phyloP scores from a whole-genome alignment of 768 basidiomycete species.

The Kwoniella dejecticola region DNA sequence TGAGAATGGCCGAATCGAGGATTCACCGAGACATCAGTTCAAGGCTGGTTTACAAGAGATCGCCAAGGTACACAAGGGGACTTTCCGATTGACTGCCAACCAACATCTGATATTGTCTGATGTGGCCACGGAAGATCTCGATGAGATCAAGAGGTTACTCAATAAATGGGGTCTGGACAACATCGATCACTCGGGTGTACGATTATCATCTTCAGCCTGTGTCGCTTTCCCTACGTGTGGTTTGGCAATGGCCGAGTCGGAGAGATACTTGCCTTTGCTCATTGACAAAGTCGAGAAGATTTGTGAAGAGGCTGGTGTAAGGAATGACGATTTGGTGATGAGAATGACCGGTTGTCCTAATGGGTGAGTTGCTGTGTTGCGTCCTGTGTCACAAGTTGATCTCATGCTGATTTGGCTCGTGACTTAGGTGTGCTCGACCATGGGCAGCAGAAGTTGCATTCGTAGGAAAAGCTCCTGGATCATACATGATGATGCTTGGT shows the following conservation, averaged over 20 bases:
- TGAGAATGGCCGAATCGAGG: conserved; percentile 96
- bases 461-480: conserved; percentile 90
- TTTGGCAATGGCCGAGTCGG: conserved; percentile 77
- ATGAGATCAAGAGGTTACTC: conserved; percentile 74
- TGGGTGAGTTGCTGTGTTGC: conserved; percentile 39
- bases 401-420: conserved; percentile 47
- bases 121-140: conserved; percentile 70
- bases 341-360: conserved; percentile 89
- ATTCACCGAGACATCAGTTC: conserved; percentile 80
- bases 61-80: conserved; percentile 89
- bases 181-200: conserved; percentile 71
- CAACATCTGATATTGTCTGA: conserved; percentile 91
- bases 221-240: conserved; percentile 94
- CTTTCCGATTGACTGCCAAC: conserved; percentile 90
- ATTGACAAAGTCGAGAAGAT: conserved; percentile 92
- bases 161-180: conserved; percentile 88
- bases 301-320: conserved; percentile 86
- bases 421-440: conserved; percentile 67
- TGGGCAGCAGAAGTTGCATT: conserved; percentile 95
- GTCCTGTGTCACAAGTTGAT: conserved; percentile 56
- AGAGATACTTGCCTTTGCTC: conserved; percentile 86
- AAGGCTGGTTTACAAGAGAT: conserved; percentile 91
- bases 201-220: conserved; percentile 90
- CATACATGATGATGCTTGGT: conserved; percentile 91
- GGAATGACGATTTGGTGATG: conserved; percentile 96